phyloP scores from a whole-genome alignment of 495 filamentous ascomycete species.

The Neurospora cerealis region DNA sequence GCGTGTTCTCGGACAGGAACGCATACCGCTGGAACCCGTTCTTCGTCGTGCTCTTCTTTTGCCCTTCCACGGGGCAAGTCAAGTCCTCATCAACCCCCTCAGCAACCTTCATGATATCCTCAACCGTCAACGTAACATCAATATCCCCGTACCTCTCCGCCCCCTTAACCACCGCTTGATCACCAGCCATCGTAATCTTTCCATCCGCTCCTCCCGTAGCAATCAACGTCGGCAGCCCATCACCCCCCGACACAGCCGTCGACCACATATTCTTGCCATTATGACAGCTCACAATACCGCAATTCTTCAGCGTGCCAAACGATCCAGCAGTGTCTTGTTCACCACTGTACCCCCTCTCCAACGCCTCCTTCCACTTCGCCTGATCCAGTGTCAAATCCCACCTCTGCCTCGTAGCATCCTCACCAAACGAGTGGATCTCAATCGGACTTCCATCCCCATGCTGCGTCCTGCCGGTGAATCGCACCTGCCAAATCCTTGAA shows the following conservation, averaged over 20 bases:
- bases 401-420: constrained; percentile 62
- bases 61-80: not conserved
- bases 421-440: constrained; percentile 62
- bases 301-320: constrained; percentile 36
- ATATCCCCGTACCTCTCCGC: constrained; percentile 1
- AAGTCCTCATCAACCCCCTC: not conserved
- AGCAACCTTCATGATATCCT: constrained; percentile 7
- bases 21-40: constrained; percentile 53
- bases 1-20: constrained; percentile 46
- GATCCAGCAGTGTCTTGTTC: constrained; percentile 3
- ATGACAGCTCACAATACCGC: constrained; percentile 50
- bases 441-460: constrained; percentile 6
- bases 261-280: constrained; percentile 92
- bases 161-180: not conserved
- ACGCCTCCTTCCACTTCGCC: not conserved
- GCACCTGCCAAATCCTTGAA: constrained; percentile 82
- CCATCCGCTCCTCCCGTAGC: constrained; percentile 89
- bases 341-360: not conserved
- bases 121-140: constrained; percentile 10
- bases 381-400: constrained; percentile 49
- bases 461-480: constrained; percentile 37
- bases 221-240: constrained; percentile 30
- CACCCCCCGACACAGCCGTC: constrained; percentile 34
- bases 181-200: constrained; percentile 34
- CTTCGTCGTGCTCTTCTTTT: constrained; percentile 13